Percentiles rank a stretch among this genome's conserved stretches.
phyloP scores from a whole-genome alignment of 257 asterid species.

The Gynochthodes officinalis region DNA sequence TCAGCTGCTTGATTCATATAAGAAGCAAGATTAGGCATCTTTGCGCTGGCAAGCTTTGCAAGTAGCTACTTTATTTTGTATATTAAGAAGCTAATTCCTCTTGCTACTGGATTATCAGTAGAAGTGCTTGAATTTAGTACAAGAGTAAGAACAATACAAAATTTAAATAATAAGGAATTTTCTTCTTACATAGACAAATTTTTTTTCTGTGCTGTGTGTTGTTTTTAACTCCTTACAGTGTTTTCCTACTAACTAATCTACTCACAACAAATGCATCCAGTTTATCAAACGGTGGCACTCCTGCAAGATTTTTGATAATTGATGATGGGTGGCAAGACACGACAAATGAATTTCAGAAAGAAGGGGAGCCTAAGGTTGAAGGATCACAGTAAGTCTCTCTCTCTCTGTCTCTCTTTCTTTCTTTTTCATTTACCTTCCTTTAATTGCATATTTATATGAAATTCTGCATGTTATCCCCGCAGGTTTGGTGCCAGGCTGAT shows the following conservation, averaged over 20 bases:
- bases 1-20: background rate
- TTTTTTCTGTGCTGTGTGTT: background rate
- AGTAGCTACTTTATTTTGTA: background rate
- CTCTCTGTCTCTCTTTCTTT: background rate
- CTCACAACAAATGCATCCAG: constrained; percentile 20
- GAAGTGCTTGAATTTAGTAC: background rate
- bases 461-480: constrained; percentile 16
- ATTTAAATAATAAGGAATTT: background rate
- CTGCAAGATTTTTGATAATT: constrained; percentile 58
- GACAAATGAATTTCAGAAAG: constrained; percentile 46
- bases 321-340: constrained; percentile 91
- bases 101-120: background rate
- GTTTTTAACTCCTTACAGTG: background rate
- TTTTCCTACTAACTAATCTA: background rate
- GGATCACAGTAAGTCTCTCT: constrained; percentile 53
- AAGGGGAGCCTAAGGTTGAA: constrained; percentile 43
- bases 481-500: constrained; percentile 58
- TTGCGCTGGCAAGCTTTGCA: background rate
- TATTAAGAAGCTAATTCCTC: background rate
- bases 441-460: background rate
- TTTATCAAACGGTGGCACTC: constrained; percentile 50
- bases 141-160: background rate
- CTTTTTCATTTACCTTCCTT: background rate
- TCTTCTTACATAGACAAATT: background rate
- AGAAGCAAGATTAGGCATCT: background rate